phyloP scores from a whole-genome alignment of 2,329 filamentous ascomycete genomes.

The Verticillium longisporum region DNA sequence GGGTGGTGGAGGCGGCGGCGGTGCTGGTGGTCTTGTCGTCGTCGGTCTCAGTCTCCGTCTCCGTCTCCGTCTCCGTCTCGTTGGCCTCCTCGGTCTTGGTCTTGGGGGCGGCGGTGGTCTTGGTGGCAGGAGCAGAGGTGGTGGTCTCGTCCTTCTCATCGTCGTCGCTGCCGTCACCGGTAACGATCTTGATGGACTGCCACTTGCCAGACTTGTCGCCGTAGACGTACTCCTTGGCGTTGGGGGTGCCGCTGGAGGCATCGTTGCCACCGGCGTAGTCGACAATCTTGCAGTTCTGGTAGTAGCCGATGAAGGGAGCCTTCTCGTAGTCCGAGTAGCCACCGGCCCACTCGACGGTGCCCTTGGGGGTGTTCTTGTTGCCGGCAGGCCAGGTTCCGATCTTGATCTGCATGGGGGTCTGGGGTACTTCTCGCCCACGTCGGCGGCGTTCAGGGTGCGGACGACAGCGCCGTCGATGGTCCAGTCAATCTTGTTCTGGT shows the following conservation, averaged over 20 bases:
- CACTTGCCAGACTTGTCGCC: constrained; percentile 40
- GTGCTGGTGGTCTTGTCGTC: background rate
- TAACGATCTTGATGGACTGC: constrained; percentile 41
- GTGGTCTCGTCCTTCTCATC: constrained; percentile 6
- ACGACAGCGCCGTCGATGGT: constrained; percentile 53
- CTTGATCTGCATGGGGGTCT: constrained; percentile 67
- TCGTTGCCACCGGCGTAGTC: constrained; percentile 47
- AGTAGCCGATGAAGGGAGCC: constrained; percentile 48
- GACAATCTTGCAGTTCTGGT: constrained; percentile 47
- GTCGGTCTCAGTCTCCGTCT: constrained; percentile 4
- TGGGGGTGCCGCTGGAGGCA: constrained; percentile 17
- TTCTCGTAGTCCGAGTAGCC: constrained; percentile 46
- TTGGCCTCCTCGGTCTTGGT: constrained; percentile 4
- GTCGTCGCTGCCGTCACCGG: constrained; percentile 9
- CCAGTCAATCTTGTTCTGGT: constrained; percentile 56
- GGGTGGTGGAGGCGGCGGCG: background rate
- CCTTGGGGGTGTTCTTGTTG: constrained; percentile 49
- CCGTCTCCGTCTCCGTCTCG: constrained; percentile 1
- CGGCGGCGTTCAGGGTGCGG: constrained; percentile 58
- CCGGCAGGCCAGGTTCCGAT: constrained; percentile 63
- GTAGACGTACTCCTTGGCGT: constrained; percentile 45
- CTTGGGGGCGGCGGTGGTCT: constrained; percentile 9
- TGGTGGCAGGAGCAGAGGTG: constrained; percentile 10
- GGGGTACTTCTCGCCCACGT: constrained; percentile 54
- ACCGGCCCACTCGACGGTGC: constrained; percentile 67